Evolutionary conservation across 495 filamentous ascomycete genomes (phyloP), one percentile per base, ranked within the genome.

Genomic region (Neurospora sp.): DNA sequence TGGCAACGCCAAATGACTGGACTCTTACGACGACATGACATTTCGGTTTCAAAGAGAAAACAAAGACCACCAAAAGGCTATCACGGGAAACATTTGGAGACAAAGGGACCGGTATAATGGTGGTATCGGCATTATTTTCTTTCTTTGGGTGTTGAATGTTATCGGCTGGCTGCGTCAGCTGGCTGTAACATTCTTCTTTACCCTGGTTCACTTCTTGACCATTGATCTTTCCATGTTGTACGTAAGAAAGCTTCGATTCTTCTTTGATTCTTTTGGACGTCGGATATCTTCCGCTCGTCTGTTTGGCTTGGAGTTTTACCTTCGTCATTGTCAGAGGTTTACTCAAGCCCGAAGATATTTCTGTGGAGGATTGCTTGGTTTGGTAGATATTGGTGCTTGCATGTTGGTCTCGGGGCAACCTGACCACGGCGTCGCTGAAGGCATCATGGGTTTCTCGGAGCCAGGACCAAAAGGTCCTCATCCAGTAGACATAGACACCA

Each of bases 21-120:
- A 40, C 35, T 45, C 4, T 71, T 31, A 71, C 18, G 70, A 71
- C 70, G 70, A 38, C 35, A 71, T 71, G 70, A 71, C 31, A 70
- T 45, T 31, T 39, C 40, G 22, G 40, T 70, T 44, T 44, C 22
- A 39, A 40, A 68, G 12, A 20, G 27, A 71, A 71, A 53, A 40
- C 40, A 61, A 44, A 69, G 38, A 72, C 53, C 27, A 35, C 27
- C 53, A 31, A 35, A 65, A 65, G 53, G 27, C 27, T 18, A 65
- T 65, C 53, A 35, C 27, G 27, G 53, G 53, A 65, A 18, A 31
- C 12, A 65, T 65, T 9, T 65, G 53, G 27, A 65, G 14, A 65
- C 53, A 35, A 65, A 65, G 53, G 10, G 27, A 65, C 53, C 53
- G 53, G 14, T 18, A 65, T 35, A 27, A 65, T 65, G 53, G 27